Evolutionary conservation across 208 protist genomes (phyloP).

Genomic region (Trypanosoma mega): DNA sequence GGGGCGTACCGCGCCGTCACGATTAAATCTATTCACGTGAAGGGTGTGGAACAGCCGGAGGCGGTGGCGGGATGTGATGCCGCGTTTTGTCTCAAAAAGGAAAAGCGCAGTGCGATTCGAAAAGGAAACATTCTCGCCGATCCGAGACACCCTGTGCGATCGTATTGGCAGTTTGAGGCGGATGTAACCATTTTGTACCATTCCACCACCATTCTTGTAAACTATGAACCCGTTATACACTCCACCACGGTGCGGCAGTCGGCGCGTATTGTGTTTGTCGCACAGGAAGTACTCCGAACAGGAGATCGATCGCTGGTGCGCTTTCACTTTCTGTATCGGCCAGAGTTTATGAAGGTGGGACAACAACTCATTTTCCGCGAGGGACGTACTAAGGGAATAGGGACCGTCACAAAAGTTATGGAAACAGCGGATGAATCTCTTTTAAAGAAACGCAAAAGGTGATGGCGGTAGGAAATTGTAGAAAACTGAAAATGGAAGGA

Average conservation of each 20-base stretch:
- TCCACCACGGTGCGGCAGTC: slow-evolving; percentile 90
- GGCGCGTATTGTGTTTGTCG: slow-evolving; percentile 83
- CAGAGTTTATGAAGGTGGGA: slow-evolving; percentile 92
- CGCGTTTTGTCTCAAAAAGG: slow-evolving; percentile 94
- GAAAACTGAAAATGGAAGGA: slow-evolving; percentile 35
- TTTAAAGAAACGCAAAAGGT: too few relatives aligned
- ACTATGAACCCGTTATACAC: slow-evolving; percentile 98
- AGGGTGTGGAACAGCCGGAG: slow-evolving; percentile 77
- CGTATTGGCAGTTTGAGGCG: slow-evolving; percentile 95
- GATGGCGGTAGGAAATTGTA: too few relatives aligned
- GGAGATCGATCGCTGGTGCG: slow-evolving; percentile 92
- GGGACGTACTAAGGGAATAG: slow-evolving; percentile 93
- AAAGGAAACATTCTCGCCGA: slow-evolving; percentile 94
- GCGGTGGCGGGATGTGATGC: slow-evolving; percentile 92
- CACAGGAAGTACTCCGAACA: slow-evolving; percentile 91
- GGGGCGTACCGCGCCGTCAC: slow-evolving; percentile 87
- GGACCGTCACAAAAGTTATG: slow-evolving; percentile 78
- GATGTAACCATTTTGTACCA: slow-evolving; percentile 97
- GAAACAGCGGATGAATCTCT: slow-evolving; percentile 40
- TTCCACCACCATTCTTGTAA: slow-evolving; percentile 95
- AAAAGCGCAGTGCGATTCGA: slow-evolving; percentile 91
- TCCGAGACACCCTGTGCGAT: slow-evolving; percentile 43
- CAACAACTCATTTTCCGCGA: slow-evolving; percentile 94
- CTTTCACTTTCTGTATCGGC: slow-evolving; percentile 94
- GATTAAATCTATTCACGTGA: slow-evolving; percentile 95